Conservation (phyloP, 768 basidiomycete genomes). For the Rhizopogon salebrosus region DNA sequence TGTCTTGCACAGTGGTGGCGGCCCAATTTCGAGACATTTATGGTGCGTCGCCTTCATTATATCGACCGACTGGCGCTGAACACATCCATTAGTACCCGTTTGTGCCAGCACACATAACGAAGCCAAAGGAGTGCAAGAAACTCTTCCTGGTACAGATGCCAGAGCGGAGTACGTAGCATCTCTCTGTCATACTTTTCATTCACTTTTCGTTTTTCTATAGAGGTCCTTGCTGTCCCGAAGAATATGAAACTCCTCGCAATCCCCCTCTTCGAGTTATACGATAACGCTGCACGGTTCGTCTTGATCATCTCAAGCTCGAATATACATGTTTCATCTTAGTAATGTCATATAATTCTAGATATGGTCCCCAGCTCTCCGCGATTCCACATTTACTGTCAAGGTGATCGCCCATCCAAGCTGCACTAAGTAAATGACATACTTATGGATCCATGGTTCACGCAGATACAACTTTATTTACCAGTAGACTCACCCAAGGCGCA, state of each 20-base stretch:
- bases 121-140: slow-evolving; percentile 98
- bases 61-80: background rate
- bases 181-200: background rate
- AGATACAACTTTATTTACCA: slow-evolving; percentile 82
- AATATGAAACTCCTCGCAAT: slow-evolving; percentile 99
- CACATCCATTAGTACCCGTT: slow-evolving; percentile 70
- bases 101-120: slow-evolving; percentile 91
- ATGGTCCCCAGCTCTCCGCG: slow-evolving; percentile 91
- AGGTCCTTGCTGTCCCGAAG: slow-evolving; percentile 93
- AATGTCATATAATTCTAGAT: slow-evolving; percentile 33
- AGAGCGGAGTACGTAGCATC: slow-evolving; percentile 66
- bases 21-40: slow-evolving; percentile 98
- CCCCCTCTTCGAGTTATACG: slow-evolving; percentile 94
- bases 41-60: slow-evolving; percentile 52
- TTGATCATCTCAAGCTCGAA: background rate
- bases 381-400: slow-evolving; percentile 89
- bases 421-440: background rate
- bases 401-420: slow-evolving; percentile 31
- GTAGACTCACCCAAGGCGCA: slow-evolving; percentile 21
- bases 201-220: slow-evolving; percentile 35
- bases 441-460: background rate
- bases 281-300: slow-evolving; percentile 83
- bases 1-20: slow-evolving; percentile 99
- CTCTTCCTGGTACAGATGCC: slow-evolving; percentile 95
- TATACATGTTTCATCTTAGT: slow-evolving; percentile 3